These are phyloP conservation scores for Sarocladium brachiariae DNA, from an alignment of 2,329 filamentous ascomycete species.

Conservation along the genomic window DNA sequence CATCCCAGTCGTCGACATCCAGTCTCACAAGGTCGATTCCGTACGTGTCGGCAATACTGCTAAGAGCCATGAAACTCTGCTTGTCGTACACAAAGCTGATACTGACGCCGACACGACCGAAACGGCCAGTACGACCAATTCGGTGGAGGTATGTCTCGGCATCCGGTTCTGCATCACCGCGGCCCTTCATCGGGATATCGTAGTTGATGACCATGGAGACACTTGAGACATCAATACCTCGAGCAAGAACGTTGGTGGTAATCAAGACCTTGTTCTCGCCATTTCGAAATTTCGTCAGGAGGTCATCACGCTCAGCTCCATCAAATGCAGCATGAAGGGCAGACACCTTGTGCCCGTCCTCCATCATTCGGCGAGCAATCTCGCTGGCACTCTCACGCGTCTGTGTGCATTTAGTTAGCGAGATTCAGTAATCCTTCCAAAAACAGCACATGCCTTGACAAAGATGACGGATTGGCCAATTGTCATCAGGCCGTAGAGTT, in stretches of 20 bases:
- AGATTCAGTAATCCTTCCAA: background rate
- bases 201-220: conserved; percentile 99
- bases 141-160: conserved; percentile 95
- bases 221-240: conserved; percentile 84
- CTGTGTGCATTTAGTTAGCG: conserved; percentile 33
- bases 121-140: conserved; percentile 93
- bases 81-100: conserved; percentile 91
- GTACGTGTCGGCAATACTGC: conserved; percentile 74
- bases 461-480: conserved; percentile 98
- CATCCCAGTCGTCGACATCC: conserved; percentile 83
- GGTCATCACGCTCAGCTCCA: conserved; percentile 70
- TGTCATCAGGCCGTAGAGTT: conserved; percentile 92
- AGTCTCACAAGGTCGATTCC: conserved; percentile 74
- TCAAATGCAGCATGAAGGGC: conserved; percentile 86
- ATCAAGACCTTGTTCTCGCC: conserved; percentile 93
- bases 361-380: conserved; percentile 79
- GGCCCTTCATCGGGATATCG: conserved; percentile 69
- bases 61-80: conserved; percentile 71
- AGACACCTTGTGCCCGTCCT: conserved; percentile 86
- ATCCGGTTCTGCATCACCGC: conserved; percentile 76
- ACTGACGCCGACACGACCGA: conserved; percentile 91
- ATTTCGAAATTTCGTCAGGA: conserved; percentile 80
- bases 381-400: conserved; percentile 78
- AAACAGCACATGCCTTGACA: conserved; percentile 59
- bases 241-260: conserved; percentile 91